Percentiles rank a stretch among this genome's conserved stretches.
Evolutionary conservation across 75 land plant genomes (phyloP).

Genomic region (Picea glauca): DNA sequence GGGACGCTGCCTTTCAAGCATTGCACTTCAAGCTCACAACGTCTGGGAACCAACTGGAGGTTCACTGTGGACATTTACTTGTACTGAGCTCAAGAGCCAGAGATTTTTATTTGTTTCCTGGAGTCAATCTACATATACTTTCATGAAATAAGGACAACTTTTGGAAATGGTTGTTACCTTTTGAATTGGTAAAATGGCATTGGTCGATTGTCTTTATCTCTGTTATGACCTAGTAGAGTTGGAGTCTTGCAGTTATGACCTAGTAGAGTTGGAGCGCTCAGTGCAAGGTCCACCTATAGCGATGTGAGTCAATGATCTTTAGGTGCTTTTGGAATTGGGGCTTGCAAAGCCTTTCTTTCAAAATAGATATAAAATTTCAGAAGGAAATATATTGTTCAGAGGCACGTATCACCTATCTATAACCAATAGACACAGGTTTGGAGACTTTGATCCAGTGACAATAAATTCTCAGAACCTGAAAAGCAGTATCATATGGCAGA

Average conservation of each 20-base stretch:
- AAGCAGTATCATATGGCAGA: conserved; percentile 42
- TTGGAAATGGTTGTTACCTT: neutral
- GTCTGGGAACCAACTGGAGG: conserved; percentile 8
- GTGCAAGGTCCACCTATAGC: conserved; percentile 1
- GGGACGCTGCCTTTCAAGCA: neutral
- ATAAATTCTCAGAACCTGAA: neutral
- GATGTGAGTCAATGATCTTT: neutral
- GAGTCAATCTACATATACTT: neutral
- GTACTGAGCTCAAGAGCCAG: neutral
- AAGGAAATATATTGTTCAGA: neutral
- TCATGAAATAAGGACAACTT: neutral
- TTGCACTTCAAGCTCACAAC: neutral
- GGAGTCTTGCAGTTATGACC: neutral
- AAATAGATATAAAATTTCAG: neutral
- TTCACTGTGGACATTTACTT: neutral
- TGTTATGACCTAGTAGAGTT: neutral
- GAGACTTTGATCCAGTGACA: neutral
- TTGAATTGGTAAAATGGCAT: neutral
- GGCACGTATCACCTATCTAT: neutral
- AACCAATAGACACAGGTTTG: neutral
- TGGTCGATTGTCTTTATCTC: neutral
- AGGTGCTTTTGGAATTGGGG: neutral
- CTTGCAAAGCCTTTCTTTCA: neutral
- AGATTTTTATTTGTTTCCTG: neutral
- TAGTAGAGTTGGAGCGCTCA: neutral